Evolutionary conservation across 2,329 filamentous ascomycete species (phyloP).

Genomic region (Scedosporium aurantiacum): DNA sequence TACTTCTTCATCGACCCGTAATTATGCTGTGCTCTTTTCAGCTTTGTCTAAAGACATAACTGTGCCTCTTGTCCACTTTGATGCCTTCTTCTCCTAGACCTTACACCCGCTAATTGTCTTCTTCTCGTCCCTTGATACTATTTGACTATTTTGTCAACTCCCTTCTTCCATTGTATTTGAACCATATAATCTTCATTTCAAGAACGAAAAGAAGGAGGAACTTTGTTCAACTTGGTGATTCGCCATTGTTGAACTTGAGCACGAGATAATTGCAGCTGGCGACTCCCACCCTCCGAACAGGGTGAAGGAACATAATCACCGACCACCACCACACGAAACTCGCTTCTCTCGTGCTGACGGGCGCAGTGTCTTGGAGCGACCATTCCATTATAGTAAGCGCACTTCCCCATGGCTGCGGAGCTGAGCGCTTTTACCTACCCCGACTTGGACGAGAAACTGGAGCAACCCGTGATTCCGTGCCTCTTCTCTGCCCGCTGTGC

Average conservation of each 20-base stretch:
- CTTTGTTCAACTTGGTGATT: neutral
- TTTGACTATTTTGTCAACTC: neutral
- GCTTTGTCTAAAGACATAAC: neutral
- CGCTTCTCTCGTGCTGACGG: neutral
- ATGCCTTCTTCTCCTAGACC: conserved; percentile 2
- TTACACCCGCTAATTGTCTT: conserved; percentile 12
- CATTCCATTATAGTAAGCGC: neutral
- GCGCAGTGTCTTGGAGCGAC: neutral
- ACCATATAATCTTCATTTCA: neutral
- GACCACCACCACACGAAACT: neutral
- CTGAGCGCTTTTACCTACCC: neutral
- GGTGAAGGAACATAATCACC: neutral
- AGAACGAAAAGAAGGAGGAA: neutral
- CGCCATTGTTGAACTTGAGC: neutral
- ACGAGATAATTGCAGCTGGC: neutral
- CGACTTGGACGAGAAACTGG: too few relatives aligned
- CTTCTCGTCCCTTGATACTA: conserved; percentile 8
- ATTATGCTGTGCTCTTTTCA: neutral
- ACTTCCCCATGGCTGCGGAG: neutral
- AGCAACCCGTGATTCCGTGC: too few relatives aligned
- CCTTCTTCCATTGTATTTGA: neutral
- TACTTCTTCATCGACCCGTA: neutral
- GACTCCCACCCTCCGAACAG: neutral
- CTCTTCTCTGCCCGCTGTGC: too few relatives aligned
- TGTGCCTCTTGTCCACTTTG: conserved; percentile 2